Percentiles rank a stretch among this genome's conserved stretches.
phyloP scores from a whole-genome alignment of 805 yeast species.

The Zygosaccharomyces rouxii region DNA sequence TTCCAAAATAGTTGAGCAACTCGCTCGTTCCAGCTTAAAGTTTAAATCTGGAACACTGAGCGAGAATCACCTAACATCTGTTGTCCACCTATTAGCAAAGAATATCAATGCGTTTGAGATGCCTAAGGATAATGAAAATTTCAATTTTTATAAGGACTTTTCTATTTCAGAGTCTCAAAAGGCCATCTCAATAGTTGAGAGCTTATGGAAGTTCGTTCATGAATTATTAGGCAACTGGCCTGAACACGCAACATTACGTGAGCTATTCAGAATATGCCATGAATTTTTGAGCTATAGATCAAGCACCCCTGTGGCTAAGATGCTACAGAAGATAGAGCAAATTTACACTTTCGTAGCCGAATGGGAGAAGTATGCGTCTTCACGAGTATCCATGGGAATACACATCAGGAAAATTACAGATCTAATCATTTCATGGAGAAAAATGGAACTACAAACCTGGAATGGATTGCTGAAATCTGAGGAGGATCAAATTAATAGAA shows the following conservation, averaged over 20 bases:
- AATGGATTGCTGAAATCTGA: conserved; percentile 66
- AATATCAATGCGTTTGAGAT: conserved; percentile 33
- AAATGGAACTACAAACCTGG: conserved; percentile 83
- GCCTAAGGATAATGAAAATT: conserved; percentile 15
- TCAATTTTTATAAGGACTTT: conserved; percentile 64
- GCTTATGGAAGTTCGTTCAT: conserved; percentile 42
- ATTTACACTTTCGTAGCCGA: conserved; percentile 76
- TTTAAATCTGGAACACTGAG: conserved; percentile 24
- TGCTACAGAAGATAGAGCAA: conserved; percentile 80
- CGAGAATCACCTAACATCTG: conserved; percentile 35
- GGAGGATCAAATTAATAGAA: conserved; percentile 43
- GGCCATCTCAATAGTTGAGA: conserved; percentile 49
- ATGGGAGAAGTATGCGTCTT: conserved; percentile 91
- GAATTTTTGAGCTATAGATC: conserved; percentile 65
- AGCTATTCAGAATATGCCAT: conserved; percentile 54
- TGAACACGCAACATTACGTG: conserved; percentile 84
- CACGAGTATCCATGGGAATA: conserved; percentile 58
- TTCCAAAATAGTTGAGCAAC: conserved; percentile 33
- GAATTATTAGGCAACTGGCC: conserved; percentile 73
- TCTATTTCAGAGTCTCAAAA: conserved; percentile 55
- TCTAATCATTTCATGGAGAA: conserved; percentile 87
- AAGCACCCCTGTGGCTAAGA: conserved; percentile 68
- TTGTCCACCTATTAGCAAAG: conserved; percentile 34
- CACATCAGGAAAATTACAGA: conserved; percentile 56
- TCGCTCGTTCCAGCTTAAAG: conserved; percentile 18